phyloP scores from a whole-genome alignment of 2,329 filamentous ascomycete species.

The Fusarium liriodendri region DNA sequence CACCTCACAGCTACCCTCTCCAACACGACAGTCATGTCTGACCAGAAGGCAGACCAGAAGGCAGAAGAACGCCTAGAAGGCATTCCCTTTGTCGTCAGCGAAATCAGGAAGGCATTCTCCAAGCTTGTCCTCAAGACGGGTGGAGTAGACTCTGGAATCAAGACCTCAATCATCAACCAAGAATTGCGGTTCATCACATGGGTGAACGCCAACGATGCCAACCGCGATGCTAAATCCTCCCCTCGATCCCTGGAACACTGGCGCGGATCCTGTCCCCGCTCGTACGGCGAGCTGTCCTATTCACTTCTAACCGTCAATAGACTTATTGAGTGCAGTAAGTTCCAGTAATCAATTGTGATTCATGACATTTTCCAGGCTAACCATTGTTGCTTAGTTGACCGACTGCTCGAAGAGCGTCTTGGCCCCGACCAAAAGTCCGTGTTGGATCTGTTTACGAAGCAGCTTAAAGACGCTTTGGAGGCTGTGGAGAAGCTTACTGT shows the following conservation, averaged over 20 bases:
- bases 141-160: background rate
- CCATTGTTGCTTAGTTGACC: background rate
- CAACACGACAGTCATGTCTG: background rate
- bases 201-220: background rate
- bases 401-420: background rate
- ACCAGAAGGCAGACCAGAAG: background rate
- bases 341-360: background rate
- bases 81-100: background rate
- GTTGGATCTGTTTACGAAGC: background rate
- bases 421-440: background rate
- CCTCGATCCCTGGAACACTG: background rate
- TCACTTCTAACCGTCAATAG: background rate
- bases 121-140: background rate
- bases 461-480: background rate
- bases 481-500: background rate
- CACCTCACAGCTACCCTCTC: background rate
- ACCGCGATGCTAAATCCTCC: background rate
- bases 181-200: background rate
- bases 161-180: background rate
- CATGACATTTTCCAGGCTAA: background rate
- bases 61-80: background rate
- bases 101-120: background rate
- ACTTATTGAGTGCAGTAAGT: background rate
- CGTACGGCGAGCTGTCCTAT: background rate
- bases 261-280: background rate